phyloP scores from a whole-genome alignment of 208 protist species.

The Leishmania amazonensis region DNA sequence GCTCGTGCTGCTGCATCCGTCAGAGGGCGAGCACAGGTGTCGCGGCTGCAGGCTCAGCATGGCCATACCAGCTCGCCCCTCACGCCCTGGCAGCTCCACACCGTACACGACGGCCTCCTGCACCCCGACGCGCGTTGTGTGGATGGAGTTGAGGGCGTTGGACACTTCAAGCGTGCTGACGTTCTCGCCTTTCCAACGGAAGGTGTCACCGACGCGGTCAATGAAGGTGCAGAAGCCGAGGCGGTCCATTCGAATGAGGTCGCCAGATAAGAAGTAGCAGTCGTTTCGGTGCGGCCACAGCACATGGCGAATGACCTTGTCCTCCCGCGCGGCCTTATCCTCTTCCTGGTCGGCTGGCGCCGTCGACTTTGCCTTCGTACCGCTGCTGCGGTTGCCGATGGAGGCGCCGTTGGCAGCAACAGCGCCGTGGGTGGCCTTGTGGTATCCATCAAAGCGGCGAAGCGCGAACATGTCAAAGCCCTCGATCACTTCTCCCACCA shows the following conservation, averaged over 20 bases:
- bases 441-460: conserved; percentile 79
- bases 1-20: conserved; percentile 2
- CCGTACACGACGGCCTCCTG: conserved; percentile 75
- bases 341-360: conserved; percentile 21
- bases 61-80: conserved; percentile 75
- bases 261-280: conserved; percentile 71
- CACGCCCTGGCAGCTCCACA: conserved; percentile 42
- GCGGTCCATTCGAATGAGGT: conserved; percentile 55
- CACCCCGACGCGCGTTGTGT: conserved; percentile 35
- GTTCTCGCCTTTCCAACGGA: conserved; percentile 87
- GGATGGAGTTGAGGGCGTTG: conserved; percentile 44
- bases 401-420: not conserved
- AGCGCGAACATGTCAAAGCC: conserved; percentile 66
- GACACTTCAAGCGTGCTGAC: conserved; percentile 76
- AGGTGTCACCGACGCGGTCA: conserved; percentile 82
- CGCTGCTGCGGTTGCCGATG: not conserved
- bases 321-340: conserved; percentile 23
- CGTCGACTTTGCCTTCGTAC: not conserved
- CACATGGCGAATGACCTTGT: conserved; percentile 54
- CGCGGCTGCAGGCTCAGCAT: conserved; percentile 40
- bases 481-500: conserved; percentile 54
- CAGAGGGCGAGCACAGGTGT: not conserved
- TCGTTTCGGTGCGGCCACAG: conserved; percentile 52
- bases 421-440: conserved; percentile 18
- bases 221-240: conserved; percentile 77